Conservation (phyloP, 306 rosid genomes). For the Alnus rubra region DNA sequence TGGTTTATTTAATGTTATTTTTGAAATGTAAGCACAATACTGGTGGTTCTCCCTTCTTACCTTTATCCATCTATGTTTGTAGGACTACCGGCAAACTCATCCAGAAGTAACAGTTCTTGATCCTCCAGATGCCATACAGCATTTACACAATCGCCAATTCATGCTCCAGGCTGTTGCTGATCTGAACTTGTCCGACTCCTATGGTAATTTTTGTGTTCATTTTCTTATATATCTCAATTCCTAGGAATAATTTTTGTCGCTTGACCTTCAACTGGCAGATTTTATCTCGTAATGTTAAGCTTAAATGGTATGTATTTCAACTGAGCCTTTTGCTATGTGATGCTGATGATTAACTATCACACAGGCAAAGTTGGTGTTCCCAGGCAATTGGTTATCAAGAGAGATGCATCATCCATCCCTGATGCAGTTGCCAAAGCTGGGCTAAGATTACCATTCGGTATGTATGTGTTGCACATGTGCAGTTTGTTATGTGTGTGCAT, state of each 20-base stretch:
- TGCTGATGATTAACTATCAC: slow-evolving; percentile 2
- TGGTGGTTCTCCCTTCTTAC: slow-evolving; percentile 3
- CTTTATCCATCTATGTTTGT: slow-evolving; percentile 26
- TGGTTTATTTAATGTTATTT: neutral
- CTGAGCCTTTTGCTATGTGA: slow-evolving; percentile 16
- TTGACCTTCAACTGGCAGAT: slow-evolving; percentile 16
- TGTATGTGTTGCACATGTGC: slow-evolving; percentile 34
- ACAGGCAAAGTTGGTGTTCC: slow-evolving; percentile 85
- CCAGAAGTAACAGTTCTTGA: slow-evolving; percentile 93
- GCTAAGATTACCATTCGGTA: slow-evolving; percentile 81
- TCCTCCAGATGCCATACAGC: slow-evolving; percentile 95
- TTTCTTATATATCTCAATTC: neutral
- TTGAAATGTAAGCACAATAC: slow-evolving; percentile 1
- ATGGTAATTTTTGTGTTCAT: slow-evolving; percentile 48
- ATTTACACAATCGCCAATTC: slow-evolving; percentile 73
- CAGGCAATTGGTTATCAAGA: slow-evolving; percentile 77
- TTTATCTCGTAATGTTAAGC: neutral
- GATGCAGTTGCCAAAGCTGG: slow-evolving; percentile 69
- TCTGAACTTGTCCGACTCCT: slow-evolving; percentile 66
- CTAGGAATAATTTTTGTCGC: slow-evolving; percentile 2
- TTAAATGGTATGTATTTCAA: neutral
- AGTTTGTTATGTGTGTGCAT: slow-evolving; percentile 4
- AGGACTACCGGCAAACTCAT: slow-evolving; percentile 82
- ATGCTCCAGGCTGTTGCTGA: slow-evolving; percentile 98
- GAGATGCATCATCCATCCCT: slow-evolving; percentile 79